phyloP scores from a whole-genome alignment of 306 rosid species.

The Albizia julibrissin region DNA sequence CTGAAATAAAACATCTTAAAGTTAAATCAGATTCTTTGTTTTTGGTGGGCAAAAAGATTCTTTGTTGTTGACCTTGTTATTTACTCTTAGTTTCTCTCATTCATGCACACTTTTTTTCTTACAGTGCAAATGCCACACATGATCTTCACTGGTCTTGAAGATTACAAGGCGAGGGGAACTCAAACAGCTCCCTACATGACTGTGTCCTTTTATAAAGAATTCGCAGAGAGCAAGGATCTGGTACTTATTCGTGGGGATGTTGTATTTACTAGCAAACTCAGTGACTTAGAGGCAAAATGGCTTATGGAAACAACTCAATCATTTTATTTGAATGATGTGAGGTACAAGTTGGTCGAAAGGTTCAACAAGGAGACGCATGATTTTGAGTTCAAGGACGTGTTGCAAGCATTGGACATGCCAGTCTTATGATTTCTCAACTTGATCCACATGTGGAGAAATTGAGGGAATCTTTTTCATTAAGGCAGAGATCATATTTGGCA shows the following conservation, averaged over 20 bases:
- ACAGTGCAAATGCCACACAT: conserved; percentile 87
- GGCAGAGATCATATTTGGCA: not conserved
- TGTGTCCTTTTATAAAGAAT: conserved; percentile 72
- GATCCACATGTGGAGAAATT: not conserved
- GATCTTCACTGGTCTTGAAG: conserved; percentile 85
- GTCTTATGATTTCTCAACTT: conserved; percentile 38
- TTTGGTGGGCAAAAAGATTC: not conserved
- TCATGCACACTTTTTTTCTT: conserved; percentile 30
- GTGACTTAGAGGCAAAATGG: conserved; percentile 80
- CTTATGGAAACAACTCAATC: conserved; percentile 80
- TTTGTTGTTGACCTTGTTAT: not conserved
- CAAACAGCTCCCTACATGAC: conserved; percentile 87
- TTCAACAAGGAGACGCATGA: conserved; percentile 85
- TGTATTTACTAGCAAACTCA: conserved; percentile 79
- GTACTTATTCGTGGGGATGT: conserved; percentile 87
- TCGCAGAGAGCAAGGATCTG: conserved; percentile 83
- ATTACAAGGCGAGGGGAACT: conserved; percentile 94
- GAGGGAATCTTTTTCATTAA: not conserved
- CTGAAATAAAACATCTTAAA: not conserved
- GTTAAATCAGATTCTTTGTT: not conserved
- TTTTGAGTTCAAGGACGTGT: conserved; percentile 89
- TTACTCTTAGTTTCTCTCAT: not conserved
- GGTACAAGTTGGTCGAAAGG: conserved; percentile 80
- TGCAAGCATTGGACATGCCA: conserved; percentile 82
- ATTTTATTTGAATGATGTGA: conserved; percentile 74